phyloP scores from a whole-genome alignment of 108 stramenopile genomes.

The Cylindrotheca closterium region DNA sequence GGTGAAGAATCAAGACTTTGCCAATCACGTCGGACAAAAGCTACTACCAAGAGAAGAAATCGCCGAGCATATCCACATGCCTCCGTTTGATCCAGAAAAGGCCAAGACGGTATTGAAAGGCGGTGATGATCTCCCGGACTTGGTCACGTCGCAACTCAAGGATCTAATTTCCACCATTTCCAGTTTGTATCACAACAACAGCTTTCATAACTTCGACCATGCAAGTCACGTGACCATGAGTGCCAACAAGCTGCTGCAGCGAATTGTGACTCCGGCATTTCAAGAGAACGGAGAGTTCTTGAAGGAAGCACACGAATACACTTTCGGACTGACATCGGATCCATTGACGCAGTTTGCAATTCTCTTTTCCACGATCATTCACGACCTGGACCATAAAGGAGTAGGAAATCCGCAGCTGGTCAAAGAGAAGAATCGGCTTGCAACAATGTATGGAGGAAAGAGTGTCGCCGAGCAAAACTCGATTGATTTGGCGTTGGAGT shows the following conservation, averaged over 20 bases:
- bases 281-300: too few species aligned
- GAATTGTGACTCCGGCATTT: constrained; percentile 15
- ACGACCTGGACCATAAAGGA: constrained; percentile 34
- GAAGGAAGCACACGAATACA: constrained; percentile 3
- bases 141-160: constrained; percentile 19
- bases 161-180: constrained; percentile 29
- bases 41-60: constrained; percentile 10
- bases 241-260: constrained; percentile 43
- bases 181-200: constrained; percentile 35
- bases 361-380: constrained; percentile 21
- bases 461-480: constrained; percentile 54
- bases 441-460: constrained; percentile 49
- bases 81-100: constrained; percentile 9
- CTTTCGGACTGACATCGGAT: constrained; percentile 27
- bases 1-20: not conserved
- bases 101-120: constrained; percentile 2
- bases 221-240: constrained; percentile 47
- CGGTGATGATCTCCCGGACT: constrained; percentile 15
- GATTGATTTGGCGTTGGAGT: constrained; percentile 45
- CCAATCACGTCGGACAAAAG: not conserved
- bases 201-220: constrained; percentile 65
- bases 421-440: constrained; percentile 43
- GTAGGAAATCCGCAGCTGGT: constrained; percentile 47
- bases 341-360: constrained; percentile 35
- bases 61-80: constrained; percentile 15